phyloP scores from a whole-genome alignment of 2,329 filamentous ascomycete genomes.

The Nigrospora oryzae region DNA sequence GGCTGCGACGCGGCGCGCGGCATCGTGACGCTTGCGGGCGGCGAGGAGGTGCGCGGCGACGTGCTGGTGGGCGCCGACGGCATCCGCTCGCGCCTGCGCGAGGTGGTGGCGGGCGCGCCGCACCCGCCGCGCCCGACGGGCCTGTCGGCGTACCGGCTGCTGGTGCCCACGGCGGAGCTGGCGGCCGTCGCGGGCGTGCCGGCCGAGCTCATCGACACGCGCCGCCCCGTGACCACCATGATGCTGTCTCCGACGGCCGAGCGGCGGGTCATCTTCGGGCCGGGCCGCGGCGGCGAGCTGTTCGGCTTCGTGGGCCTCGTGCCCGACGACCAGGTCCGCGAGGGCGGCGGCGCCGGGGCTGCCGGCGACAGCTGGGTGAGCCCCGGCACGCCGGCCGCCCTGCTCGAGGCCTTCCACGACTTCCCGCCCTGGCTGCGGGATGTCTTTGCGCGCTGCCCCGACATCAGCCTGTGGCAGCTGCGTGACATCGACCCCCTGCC shows the following conservation, averaged over 20 bases:
- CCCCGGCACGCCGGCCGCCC: slow-evolving; percentile 22
- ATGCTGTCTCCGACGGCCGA: slow-evolving; percentile 27
- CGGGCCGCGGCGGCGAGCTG: slow-evolving; percentile 27
- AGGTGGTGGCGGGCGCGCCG: slow-evolving; percentile 7
- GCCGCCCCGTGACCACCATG: slow-evolving; percentile 33
- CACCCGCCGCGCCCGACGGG: slow-evolving; percentile 22
- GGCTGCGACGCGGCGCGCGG: slow-evolving; percentile 31
- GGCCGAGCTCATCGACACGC: slow-evolving; percentile 19
- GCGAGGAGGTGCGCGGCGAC: slow-evolving; percentile 17
- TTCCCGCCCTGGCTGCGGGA: slow-evolving; percentile 30
- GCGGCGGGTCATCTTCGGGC: slow-evolving; percentile 34
- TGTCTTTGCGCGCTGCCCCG: slow-evolving; percentile 19
- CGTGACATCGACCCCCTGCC: slow-evolving; percentile 32
- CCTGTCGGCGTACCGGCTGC: slow-evolving; percentile 27
- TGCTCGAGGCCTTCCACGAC: slow-evolving; percentile 28
- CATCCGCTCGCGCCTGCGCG: slow-evolving; percentile 12
- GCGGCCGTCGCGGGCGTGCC: slow-evolving; percentile 5
- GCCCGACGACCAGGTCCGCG: slow-evolving; percentile 30
- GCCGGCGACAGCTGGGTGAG: slow-evolving; percentile 32
- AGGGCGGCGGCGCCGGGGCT: slow-evolving; percentile 17
- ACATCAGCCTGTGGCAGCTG: slow-evolving; percentile 33
- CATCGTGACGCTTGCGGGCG: slow-evolving; percentile 22
- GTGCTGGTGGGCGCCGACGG: slow-evolving; percentile 28
- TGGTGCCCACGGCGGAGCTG: slow-evolving; percentile 11
- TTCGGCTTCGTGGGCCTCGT: slow-evolving; percentile 35